These are phyloP conservation scores for Phytopythium cucurbitacearum DNA, from an alignment of 352 stramenopile species.

Conservation along the genomic window DNA sequence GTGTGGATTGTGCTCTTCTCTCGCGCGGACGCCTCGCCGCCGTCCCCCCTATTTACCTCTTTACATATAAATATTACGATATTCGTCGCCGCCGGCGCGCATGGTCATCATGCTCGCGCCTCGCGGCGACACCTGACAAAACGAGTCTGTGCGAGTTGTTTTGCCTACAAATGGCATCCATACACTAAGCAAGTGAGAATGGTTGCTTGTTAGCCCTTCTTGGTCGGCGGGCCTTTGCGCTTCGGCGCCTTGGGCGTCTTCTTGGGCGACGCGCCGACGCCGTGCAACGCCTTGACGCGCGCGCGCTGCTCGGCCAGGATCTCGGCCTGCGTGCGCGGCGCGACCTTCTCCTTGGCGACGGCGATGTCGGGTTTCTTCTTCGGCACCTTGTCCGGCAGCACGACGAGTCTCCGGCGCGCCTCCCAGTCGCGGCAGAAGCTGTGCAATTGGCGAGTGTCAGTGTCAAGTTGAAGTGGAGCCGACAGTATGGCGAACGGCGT, in stretches of 20 bases:
- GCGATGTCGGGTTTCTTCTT: conserved; percentile 83
- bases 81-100: too few species aligned
- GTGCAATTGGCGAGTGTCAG: background rate
- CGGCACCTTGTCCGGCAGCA: conserved; percentile 55
- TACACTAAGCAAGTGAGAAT: too few species aligned
- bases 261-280: conserved; percentile 34
- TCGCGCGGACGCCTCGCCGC: conserved; percentile 18
- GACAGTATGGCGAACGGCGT: background rate
- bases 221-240: conserved; percentile 55
- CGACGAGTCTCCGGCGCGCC: conserved; percentile 43
- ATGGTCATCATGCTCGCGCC: too few species aligned
- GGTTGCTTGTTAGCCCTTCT: conserved; percentile 20
- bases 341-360: conserved; percentile 44
- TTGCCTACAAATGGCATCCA: too few species aligned
- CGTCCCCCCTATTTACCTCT: conserved; percentile 61
- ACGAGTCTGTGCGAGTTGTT: too few species aligned
- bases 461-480: background rate
- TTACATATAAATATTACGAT: conserved; percentile 77
- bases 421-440: conserved; percentile 56
- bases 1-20: background rate
- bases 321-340: conserved; percentile 68
- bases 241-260: conserved; percentile 68
- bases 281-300: conserved; percentile 55
- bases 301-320: conserved; percentile 75
- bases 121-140: too few species aligned